These are phyloP conservation scores for Talaromyces sp. DNA, from an alignment of 2,329 filamentous ascomycete genomes.

Conservation along the genomic window DNA sequence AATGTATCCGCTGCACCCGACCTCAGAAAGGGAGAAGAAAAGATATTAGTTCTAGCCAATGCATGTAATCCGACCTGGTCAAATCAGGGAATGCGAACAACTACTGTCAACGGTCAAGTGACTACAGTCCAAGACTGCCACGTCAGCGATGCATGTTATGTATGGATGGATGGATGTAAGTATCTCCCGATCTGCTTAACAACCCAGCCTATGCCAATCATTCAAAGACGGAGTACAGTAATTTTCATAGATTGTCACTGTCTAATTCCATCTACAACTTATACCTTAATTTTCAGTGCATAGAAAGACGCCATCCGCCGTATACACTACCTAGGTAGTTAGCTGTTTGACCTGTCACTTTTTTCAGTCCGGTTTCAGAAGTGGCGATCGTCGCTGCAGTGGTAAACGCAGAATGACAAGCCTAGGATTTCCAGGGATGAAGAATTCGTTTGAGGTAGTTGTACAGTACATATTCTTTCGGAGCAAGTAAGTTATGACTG, in stretches of 20 bases:
- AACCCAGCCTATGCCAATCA: background rate
- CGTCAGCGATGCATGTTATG: background rate
- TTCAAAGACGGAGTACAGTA: background rate
- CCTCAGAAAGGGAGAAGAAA: background rate
- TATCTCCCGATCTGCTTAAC: background rate
- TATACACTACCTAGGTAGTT: background rate
- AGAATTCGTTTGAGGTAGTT: background rate
- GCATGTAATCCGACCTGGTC: background rate
- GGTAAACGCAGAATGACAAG: background rate
- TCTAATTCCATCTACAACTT: background rate
- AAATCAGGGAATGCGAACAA: background rate
- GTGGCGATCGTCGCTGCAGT: background rate
- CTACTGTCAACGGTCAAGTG: background rate
- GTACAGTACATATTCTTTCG: background rate
- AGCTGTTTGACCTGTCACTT: background rate
- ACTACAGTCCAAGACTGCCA: background rate
- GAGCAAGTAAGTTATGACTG: background rate
- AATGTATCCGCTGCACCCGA: background rate
- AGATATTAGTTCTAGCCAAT: background rate
- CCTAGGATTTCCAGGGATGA: background rate
- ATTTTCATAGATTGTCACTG: too few relatives aligned
- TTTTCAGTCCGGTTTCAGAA: background rate
- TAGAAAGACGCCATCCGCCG: background rate
- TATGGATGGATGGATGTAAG: too few relatives aligned
- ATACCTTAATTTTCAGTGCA: background rate